phyloP scores from a whole-genome alignment of 1,284 basidiomycete species.

The Malassezia japonica region DNA sequence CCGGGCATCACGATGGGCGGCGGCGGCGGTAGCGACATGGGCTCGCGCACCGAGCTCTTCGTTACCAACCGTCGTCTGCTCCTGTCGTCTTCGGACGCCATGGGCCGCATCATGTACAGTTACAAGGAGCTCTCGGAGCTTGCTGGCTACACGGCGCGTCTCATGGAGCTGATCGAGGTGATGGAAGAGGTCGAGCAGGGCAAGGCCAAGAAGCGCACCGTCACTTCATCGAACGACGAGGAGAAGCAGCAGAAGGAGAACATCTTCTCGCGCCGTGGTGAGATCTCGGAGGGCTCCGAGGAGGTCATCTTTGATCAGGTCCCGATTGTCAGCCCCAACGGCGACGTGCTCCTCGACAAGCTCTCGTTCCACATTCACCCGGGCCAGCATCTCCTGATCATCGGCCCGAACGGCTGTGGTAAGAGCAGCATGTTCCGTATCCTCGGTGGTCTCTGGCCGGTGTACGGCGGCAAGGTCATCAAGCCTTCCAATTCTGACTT shows the following conservation, averaged over 20 bases:
- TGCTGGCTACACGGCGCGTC: constrained; percentile 86
- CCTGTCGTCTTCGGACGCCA: constrained; percentile 58
- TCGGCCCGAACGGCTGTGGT: constrained; percentile 61
- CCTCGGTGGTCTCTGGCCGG: constrained; percentile 90
- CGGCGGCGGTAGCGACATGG: constrained; percentile 32
- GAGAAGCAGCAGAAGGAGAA: constrained; percentile 60
- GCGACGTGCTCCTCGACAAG: constrained; percentile 68
- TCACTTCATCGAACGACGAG: constrained; percentile 58
- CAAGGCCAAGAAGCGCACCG: constrained; percentile 79
- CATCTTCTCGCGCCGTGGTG: constrained; percentile 73
- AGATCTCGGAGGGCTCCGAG: constrained; percentile 51
- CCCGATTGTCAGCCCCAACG: constrained; percentile 91
- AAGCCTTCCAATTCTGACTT: constrained; percentile 84
- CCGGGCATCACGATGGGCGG: constrained; percentile 53
- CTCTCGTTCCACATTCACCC: constrained; percentile 82
- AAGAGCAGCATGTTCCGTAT: constrained; percentile 69
- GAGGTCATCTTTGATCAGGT: constrained; percentile 85
- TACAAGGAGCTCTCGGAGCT: constrained; percentile 88
- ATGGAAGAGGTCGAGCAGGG: constrained; percentile 79
- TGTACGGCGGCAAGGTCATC: constrained; percentile 85
- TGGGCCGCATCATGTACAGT: constrained; percentile 72
- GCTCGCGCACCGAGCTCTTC: constrained; percentile 53
- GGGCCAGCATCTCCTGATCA: constrained; percentile 58
- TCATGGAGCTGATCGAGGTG: constrained; percentile 76
- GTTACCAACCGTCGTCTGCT: constrained; percentile 86